These are phyloP conservation scores for Domatiomyces catenatus DNA, from an alignment of 2,329 filamentous ascomycete species.

Conservation along the genomic window DNA sequence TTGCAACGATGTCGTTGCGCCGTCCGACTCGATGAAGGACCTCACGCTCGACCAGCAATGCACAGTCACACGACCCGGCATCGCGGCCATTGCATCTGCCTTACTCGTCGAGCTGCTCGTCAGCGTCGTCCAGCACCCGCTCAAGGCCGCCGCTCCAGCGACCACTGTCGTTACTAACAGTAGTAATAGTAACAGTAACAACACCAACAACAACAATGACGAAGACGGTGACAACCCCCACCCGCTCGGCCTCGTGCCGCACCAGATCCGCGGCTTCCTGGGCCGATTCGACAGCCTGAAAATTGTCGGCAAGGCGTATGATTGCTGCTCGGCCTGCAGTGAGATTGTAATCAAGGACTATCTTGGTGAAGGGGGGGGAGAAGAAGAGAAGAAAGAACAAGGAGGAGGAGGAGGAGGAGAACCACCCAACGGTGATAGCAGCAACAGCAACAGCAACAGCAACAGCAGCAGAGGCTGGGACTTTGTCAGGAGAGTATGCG, in stretches of 20 bases:
- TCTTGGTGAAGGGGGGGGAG: conserved; percentile 22
- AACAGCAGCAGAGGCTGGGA: conserved; percentile 34
- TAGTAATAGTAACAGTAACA: conserved; percentile 19
- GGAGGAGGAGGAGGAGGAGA: no score
- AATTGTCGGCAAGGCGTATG: conserved; percentile 42
- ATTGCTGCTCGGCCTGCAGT: conserved; percentile 49
- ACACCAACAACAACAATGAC: conserved; percentile 6
- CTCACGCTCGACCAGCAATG: conserved; percentile 95
- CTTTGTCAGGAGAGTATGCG: conserved; percentile 44
- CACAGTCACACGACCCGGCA: conserved; percentile 85
- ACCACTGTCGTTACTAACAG: no score
- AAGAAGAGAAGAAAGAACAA: no score
- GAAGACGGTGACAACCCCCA: conserved; percentile 18
- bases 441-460: no score
- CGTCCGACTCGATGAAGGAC: conserved; percentile 79
- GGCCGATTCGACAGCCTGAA: conserved; percentile 44
- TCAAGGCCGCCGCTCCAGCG: conserved; percentile 27
- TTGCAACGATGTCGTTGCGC: conserved; percentile 93
- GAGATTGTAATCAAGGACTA: conserved; percentile 40
- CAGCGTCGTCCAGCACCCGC: conserved; percentile 73
- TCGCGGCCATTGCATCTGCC: conserved; percentile 82
- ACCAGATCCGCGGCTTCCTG: conserved; percentile 49
- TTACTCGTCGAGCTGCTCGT: conserved; percentile 80
- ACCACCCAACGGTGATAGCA: no score
- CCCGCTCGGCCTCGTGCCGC: conserved; percentile 41